Evolutionary conservation across 1,139 yeast species (phyloP).

Genomic region (Hanseniaspora gamundiae): DNA sequence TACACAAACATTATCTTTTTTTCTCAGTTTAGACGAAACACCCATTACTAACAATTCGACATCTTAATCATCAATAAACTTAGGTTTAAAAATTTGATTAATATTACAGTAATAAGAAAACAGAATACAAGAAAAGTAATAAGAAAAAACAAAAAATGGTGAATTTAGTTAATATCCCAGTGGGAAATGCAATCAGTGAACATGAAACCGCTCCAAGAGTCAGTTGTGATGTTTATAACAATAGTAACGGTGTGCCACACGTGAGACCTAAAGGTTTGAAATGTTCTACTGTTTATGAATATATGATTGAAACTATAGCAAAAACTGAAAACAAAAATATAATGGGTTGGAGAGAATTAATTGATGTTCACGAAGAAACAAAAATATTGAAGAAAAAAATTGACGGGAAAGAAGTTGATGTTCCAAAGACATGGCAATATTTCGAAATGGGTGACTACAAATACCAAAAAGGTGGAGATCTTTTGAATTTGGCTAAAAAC

Average conservation of each 20-base stretch:
- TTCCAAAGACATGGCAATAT: slow-evolving; percentile 79
- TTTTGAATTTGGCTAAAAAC: slow-evolving; percentile 36
- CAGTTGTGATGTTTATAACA: slow-evolving; percentile 24
- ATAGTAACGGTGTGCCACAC: slow-evolving; percentile 2
- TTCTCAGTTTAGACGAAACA: no score
- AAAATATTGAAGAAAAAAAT: slow-evolving; percentile 65
- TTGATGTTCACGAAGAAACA: slow-evolving; percentile 63
- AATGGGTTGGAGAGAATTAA: slow-evolving; percentile 72
- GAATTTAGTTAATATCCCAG: slow-evolving; percentile 42
- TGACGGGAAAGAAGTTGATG: slow-evolving; percentile 60
- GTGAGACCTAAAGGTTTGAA: slow-evolving; percentile 47
- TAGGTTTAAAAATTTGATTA: no score
- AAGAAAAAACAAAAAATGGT: slow-evolving; percentile 3
- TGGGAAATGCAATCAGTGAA: slow-evolving; percentile 58
- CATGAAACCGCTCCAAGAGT: slow-evolving; percentile 93
- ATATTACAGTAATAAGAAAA: no score
- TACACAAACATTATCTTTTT: no score
- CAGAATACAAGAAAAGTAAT: no score
- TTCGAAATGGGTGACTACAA: slow-evolving; percentile 69
- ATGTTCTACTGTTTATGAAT: slow-evolving; percentile 61
- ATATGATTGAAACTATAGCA: slow-evolving; percentile 48
- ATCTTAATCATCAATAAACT: no score
- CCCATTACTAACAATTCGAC: no score
- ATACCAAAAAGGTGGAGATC: slow-evolving; percentile 50
- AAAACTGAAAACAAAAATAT: slow-evolving; percentile 43